Base-by-base conservation (phyloP, 768 basidiomycete species). In the Phlebiopsis flavidoalba region DNA sequence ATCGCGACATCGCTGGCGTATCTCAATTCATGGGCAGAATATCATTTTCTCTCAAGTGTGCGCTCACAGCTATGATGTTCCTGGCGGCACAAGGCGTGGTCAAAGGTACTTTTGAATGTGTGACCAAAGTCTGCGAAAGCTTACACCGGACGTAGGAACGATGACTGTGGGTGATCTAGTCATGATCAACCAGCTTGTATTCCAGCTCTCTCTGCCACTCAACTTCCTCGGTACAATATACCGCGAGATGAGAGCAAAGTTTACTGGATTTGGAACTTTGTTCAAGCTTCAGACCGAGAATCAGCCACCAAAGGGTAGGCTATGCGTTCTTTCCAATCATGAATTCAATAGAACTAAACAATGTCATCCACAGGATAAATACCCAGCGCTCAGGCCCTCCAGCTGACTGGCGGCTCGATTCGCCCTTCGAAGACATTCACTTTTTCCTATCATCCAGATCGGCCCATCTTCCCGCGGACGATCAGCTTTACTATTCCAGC, bases 121-220 rank as follows among this genome's bases (percentile, higher is more conserved):
- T n/a, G 10, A n/a, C 3, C 4, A n/a, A 36, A 33, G 5, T 1
- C 52, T 21, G n/a, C 31, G 33, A 19, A 21, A 5, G 36, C 31
- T 53, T 5, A 22, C 36, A 51, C 19, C 17, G 8, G 37, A 47
- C 11, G 2, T 26, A 95, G 95, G 95, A 8, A 93, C 92, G 0
- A 98, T 99, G 96, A 97, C 95, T 4, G 84, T 99, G 22, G 97
- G 97, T 8, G 97, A 99, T 69, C 83, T 99, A 14, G 97, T 99
- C 66, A 98, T 99, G 96, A 90, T 97, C 66, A 99, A 99, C 73
- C 96, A 98, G 70, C 82, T 99, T 24, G 94, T 98, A 36, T 99
- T 99, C 79, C 97, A 99, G 70, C 78, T 99, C 0, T 97, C 95
- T 0, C 76, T 98, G 35, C 97, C 97, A 3, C 85, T 99, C 62